Conservation (phyloP, 331 rosid species). For the Cucumis variabilis region DNA sequence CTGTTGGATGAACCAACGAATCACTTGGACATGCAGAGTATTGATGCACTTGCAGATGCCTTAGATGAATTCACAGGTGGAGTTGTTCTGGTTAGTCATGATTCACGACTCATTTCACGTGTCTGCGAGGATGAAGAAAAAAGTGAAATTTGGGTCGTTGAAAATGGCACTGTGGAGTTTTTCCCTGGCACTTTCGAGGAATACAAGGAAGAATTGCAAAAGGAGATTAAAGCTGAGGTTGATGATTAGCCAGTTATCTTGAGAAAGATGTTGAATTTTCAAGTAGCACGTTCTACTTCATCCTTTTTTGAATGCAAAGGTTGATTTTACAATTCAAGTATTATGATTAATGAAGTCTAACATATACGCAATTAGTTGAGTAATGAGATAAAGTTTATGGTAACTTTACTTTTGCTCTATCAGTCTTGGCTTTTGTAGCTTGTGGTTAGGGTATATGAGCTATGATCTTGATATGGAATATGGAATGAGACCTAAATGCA, state of each 20-base stretch:
- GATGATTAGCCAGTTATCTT: slow-evolving; percentile 51
- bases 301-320: slow-evolving; percentile 10
- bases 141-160: slow-evolving; percentile 79
- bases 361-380: neutral
- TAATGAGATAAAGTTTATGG: neutral
- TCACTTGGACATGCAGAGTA: slow-evolving; percentile 95
- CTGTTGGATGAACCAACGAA: slow-evolving; percentile 91
- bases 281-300: slow-evolving; percentile 15
- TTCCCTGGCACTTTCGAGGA: slow-evolving; percentile 78
- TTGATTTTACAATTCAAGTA: slow-evolving; percentile 2
- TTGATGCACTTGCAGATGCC: slow-evolving; percentile 89
- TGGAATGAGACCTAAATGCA: too few relatives aligned
- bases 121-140: slow-evolving; percentile 84
- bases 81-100: slow-evolving; percentile 90
- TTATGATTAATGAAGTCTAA: neutral
- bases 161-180: slow-evolving; percentile 65
- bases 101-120: slow-evolving; percentile 81
- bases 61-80: slow-evolving; percentile 89
- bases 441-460: too few relatives aligned
- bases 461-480: too few relatives aligned
- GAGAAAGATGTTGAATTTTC: neutral
- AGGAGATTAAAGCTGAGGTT: slow-evolving; percentile 80
- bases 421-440: too few relatives aligned
- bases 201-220: slow-evolving; percentile 76
- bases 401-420: too few relatives aligned